Conservation (phyloP, 1,284 basidiomycete species). For the Heterobasidion occidentale region DNA sequence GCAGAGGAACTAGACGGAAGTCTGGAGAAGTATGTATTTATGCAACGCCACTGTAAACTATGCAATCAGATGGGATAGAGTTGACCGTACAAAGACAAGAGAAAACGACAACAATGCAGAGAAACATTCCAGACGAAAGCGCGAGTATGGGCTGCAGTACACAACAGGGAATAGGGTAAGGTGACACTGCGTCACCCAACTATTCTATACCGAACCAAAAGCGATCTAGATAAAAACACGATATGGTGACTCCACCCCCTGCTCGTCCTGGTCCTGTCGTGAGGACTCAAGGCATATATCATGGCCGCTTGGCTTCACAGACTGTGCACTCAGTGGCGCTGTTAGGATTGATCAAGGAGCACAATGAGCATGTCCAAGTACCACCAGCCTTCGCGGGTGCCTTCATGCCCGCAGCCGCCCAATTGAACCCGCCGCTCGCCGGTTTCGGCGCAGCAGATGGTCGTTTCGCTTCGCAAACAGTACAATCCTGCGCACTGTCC, state of each 20-base stretch:
- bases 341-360: conserved; percentile 31
- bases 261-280: neutral
- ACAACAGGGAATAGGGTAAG: no score
- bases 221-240: no score
- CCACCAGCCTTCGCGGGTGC: conserved; percentile 24
- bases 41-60: neutral
- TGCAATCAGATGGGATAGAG: neutral
- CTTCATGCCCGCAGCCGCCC: conserved; percentile 42
- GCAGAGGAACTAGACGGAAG: no score
- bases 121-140: no score
- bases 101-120: no score
- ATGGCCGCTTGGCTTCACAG: conserved; percentile 29
- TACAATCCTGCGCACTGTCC: conserved; percentile 8
- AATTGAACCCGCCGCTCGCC: conserved; percentile 34
- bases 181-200: no score
- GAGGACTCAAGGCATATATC: neutral
- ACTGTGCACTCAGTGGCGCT: conserved; percentile 34
- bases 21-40: neutral
- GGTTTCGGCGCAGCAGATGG: conserved; percentile 6
- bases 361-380: conserved; percentile 36
- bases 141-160: no score
- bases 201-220: no score
- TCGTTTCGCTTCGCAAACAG: conserved; percentile 11
- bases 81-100: no score
- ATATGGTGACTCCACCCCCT: neutral